Conservation (phyloP, 495 filamentous ascomycete genomes). For the Friedmanniomyces simplex region DNA sequence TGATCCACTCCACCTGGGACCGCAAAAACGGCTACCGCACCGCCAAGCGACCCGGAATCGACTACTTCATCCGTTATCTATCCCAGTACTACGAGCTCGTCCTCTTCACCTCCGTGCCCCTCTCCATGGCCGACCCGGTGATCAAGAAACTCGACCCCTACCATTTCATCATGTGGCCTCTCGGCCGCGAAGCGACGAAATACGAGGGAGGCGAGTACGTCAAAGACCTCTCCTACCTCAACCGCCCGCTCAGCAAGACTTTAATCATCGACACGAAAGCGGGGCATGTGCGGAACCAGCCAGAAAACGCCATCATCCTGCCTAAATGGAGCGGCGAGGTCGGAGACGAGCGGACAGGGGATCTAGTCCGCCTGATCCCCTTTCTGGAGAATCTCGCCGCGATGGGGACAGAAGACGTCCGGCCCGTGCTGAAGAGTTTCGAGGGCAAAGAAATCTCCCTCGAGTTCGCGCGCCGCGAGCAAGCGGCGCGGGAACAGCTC, state of each 20-base stretch:
- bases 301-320: slow-evolving; percentile 86
- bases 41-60: slow-evolving; percentile 87
- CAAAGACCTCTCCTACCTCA: slow-evolving; percentile 95
- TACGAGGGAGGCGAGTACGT: slow-evolving; percentile 93
- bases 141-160: slow-evolving; percentile 93
- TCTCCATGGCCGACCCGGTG: slow-evolving; percentile 70
- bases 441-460: slow-evolving; percentile 73
- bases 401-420: slow-evolving; percentile 81
- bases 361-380: slow-evolving; percentile 77
- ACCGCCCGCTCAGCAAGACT: slow-evolving; percentile 87
- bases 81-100: slow-evolving; percentile 97
- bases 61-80: slow-evolving; percentile 94
- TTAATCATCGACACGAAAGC: slow-evolving; percentile 83
- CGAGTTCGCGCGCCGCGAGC: slow-evolving; percentile 85
- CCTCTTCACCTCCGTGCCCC: slow-evolving; percentile 80
- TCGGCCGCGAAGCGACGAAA: slow-evolving; percentile 87
- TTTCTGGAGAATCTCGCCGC: slow-evolving; percentile 93
- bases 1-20: slow-evolving; percentile 88
- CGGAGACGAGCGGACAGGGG: slow-evolving; percentile 53
- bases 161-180: slow-evolving; percentile 87
- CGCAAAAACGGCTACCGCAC: slow-evolving; percentile 90
- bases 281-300: slow-evolving; percentile 70
- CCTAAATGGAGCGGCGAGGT: slow-evolving; percentile 78
- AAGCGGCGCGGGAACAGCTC: slow-evolving; percentile 67
- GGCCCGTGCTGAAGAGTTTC: slow-evolving; percentile 76